Conservation (phyloP, 805 yeast genomes). For the Saturnispora mendoncae region DNA sequence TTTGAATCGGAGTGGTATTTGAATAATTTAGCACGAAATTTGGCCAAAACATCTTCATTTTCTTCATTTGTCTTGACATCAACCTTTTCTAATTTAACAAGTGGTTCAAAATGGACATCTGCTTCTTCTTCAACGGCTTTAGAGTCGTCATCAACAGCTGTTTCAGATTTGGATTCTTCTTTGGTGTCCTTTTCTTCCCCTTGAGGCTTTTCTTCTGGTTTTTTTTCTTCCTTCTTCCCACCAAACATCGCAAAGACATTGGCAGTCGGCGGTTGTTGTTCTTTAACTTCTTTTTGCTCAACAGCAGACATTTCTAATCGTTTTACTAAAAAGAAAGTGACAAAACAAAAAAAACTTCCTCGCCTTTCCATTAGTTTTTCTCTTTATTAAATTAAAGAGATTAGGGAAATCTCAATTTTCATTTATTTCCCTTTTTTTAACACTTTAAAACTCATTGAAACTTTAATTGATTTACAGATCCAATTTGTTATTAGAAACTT, state of each 20-base stretch:
- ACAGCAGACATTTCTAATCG: constrained; percentile 14
- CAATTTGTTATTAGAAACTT: no score
- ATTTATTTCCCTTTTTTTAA: neutral
- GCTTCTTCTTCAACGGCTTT: constrained; percentile 46
- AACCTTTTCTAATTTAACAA: constrained; percentile 89
- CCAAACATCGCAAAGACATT: constrained; percentile 94
- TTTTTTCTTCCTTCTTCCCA: constrained; percentile 67
- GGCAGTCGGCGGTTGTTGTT: constrained; percentile 54
- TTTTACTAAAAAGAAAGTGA: neutral
- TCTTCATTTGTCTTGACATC: constrained; percentile 95
- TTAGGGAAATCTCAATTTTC: no score
- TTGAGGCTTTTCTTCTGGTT: constrained; percentile 24
- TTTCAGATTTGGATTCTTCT: constrained; percentile 27
- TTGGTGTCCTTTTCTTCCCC: constrained; percentile 30
- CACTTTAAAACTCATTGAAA: no score
- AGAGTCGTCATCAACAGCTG: constrained; percentile 34
- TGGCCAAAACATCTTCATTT: constrained; percentile 71
- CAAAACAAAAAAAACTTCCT: neutral
- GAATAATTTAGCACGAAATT: constrained; percentile 92
- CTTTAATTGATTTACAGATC: no score
- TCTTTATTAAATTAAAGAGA: no score
- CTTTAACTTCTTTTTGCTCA: constrained; percentile 14
- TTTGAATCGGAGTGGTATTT: constrained; percentile 70
- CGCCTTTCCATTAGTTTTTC: neutral
- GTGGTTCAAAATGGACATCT: constrained; percentile 89